Base-by-base conservation (phyloP, 208 protist genomes). In the Trypanosoma theileri region DNA sequence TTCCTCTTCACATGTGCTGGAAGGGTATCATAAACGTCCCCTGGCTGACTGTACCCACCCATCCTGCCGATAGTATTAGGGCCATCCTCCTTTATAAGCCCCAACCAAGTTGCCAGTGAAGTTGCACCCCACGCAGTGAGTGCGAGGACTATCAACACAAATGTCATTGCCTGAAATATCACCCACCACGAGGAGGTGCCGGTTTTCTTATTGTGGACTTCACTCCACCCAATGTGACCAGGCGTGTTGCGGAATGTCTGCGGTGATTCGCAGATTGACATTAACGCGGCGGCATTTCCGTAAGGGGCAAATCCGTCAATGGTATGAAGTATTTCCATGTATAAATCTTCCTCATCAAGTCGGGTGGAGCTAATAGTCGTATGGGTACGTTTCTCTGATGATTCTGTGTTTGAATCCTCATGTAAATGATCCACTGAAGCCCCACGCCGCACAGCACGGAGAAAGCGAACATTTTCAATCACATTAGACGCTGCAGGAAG, bases 161-260 rank as follows among this genome's bases (percentile, higher is more conserved):
- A 40, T 45, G 48, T 1, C 6, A 69, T 42, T 16, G 54, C 64
- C 42, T 69, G 64, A 41, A 31, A 69, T 21, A 16, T 53, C 35
- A 69, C 42, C 51, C 64, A 69, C 31, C 22, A 52, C 4, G 12
- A 35, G 19, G 21, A 35, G 6, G 12, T 64, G 42, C 41, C 14
- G 13, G 7, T 10, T n/a, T 28, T 53, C 8, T 53, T 48, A 52
- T 35, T 66, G 46, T 79, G 79, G 19, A 86, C 48, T 54, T 86
- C 83, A 22, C 77, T 71, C 56, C 88, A 92, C n/a, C 86, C 86
- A 42, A 88, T 75, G 63, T 92, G 86, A 0, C 74, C 79, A 14
- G 56, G 48, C n/a, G 35, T 54, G 51, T 50, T 54, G 14, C 75
- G 77, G 51, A 92, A 92, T 9, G 52, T 48, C 19, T 62, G 56